A percentile compares a stretch with the other conserved stretches of the same genome.
These are phyloP conservation scores for Ammopiptanthus mongolicus DNA, from an alignment of 306 rosid genomes.

Conservation along the genomic window DNA sequence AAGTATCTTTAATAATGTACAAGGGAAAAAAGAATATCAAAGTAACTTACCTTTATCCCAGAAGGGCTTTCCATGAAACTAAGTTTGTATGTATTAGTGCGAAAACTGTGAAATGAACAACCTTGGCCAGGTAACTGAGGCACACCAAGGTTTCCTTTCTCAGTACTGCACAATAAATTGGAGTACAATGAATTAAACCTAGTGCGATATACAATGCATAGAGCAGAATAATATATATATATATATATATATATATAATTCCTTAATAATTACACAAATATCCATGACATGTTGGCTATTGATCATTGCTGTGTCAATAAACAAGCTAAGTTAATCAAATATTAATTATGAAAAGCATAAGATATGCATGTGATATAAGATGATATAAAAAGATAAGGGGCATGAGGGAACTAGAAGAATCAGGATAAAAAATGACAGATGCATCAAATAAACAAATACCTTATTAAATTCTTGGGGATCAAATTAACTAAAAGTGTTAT, in stretches of 20 bases:
- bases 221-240: not conserved
- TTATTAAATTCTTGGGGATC: not conserved
- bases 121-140: conserved; percentile 98
- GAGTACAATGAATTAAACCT: not conserved
- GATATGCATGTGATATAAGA: not conserved
- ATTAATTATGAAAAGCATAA: conserved; percentile 16
- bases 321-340: not conserved
- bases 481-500: not conserved
- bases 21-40: conserved; percentile 7
- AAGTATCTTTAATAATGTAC: not conserved
- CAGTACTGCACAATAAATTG: conserved; percentile 49
- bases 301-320: not conserved
- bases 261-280: not conserved
- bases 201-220: not conserved
- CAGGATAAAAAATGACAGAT: not conserved
- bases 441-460: not conserved
- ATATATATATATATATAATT: too few relatives aligned
- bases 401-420: not conserved
- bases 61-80: conserved; percentile 94
- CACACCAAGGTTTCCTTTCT: conserved; percentile 89
- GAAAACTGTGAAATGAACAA: conserved; percentile 96
- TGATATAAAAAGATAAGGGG: not conserved
- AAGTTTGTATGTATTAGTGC: conserved; percentile 88
- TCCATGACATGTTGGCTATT: not conserved
- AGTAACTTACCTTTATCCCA: conserved; percentile 67